Conservation (phyloP, 345 rosid species). For the Anastatica hierochuntica region DNA sequence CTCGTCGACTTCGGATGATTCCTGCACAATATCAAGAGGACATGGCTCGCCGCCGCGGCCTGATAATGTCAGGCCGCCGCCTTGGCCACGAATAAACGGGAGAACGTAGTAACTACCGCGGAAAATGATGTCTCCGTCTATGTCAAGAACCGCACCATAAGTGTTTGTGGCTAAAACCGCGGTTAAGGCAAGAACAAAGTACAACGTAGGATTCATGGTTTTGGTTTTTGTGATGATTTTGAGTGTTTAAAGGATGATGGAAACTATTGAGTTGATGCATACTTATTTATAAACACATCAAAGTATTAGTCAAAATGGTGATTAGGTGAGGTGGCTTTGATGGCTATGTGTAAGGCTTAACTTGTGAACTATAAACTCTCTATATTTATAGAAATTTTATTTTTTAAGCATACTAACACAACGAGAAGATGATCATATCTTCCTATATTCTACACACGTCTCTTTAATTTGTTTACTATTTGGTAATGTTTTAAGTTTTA, state of each 20-base stretch:
- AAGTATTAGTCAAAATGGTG: not conserved
- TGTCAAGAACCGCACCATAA: constrained; percentile 14
- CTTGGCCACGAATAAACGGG: constrained; percentile 20
- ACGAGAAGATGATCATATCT: not conserved
- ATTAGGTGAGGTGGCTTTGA: not conserved
- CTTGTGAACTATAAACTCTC: constrained; percentile 7
- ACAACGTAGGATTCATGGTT: constrained; percentile 15
- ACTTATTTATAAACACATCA: constrained; percentile 7
- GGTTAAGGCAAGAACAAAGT: constrained; percentile 11
- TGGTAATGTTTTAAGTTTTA: not conserved
- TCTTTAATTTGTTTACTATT: not conserved
- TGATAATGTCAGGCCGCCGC: constrained; percentile 20
- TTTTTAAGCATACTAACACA: not conserved
- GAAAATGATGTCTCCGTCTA: constrained; percentile 10
- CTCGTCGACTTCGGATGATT: constrained; percentile 10
- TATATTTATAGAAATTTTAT: no score
- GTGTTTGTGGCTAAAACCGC: not conserved
- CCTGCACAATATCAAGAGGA: constrained; percentile 19
- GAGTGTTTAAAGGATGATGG: not conserved
- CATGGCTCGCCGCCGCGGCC: constrained; percentile 17
- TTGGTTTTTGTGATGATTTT: not conserved
- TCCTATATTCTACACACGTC: not conserved
- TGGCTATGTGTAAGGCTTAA: not conserved
- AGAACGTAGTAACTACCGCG: constrained; percentile 23
- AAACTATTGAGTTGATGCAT: not conserved